These are phyloP conservation scores for Rhodotorula toruloides DNA, from an alignment of 768 basidiomycete genomes.

Conservation along the genomic window DNA sequence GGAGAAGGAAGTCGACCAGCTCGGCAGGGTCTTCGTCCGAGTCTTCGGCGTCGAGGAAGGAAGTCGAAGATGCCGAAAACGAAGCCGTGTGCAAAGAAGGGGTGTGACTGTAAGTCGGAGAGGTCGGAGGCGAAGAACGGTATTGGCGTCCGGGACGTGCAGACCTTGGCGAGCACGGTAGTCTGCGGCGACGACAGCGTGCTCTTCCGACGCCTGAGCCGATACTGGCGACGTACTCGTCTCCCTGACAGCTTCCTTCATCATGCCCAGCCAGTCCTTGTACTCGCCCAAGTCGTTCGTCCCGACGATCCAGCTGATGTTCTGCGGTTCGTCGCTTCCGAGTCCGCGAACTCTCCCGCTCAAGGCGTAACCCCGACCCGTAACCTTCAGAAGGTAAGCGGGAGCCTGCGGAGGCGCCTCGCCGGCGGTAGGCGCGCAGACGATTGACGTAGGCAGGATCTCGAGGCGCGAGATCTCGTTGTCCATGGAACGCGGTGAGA, in stretches of 20 bases:
- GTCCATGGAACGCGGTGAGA: neutral
- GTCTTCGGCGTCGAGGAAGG: constrained; percentile 14
- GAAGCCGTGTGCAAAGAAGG: neutral
- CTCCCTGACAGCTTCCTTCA: constrained; percentile 30
- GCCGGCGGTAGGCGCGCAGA: neutral
- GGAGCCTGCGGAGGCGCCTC: neutral
- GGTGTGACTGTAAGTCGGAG: neutral
- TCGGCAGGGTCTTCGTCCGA: constrained; percentile 2
- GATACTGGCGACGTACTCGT: constrained; percentile 34
- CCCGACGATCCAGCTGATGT: constrained; percentile 5
- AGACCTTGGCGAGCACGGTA: too few relatives aligned
- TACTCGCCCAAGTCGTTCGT: neutral
- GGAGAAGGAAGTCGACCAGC: too few relatives aligned
- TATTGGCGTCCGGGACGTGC: neutral
- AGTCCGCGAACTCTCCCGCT: neutral
- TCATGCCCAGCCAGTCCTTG: neutral
- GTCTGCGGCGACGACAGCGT: too few relatives aligned
- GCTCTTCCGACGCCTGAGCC: neutral
- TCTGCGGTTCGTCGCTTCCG: neutral
- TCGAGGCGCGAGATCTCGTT: neutral
- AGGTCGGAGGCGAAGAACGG: neutral
- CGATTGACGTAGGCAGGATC: neutral
- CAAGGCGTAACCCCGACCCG: neutral
- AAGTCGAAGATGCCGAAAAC: neutral
- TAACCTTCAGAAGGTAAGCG: neutral